These are phyloP conservation scores for Aspergillus mulundensis DNA, from an alignment of 495 filamentous ascomycete species.

Conservation along the genomic window DNA sequence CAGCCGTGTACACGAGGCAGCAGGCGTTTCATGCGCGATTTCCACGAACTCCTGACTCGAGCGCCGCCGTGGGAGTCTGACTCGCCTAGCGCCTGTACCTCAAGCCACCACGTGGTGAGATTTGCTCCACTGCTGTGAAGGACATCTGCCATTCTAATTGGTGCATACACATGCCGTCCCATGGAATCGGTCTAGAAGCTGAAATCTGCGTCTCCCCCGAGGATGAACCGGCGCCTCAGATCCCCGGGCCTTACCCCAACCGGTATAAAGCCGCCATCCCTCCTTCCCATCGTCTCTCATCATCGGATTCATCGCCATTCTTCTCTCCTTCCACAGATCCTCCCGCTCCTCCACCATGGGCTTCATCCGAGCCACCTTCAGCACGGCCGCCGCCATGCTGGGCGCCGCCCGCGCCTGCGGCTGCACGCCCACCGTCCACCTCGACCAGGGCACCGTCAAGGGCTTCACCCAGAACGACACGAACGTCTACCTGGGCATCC, in stretches of 20 bases:
- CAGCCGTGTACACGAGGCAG: not conserved
- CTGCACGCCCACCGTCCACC: constrained; percentile 3
- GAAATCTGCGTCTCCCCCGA: not conserved
- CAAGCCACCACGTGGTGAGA: not conserved
- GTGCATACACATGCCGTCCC: not conserved
- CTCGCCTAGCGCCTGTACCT: no score
- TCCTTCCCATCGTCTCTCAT: not conserved
- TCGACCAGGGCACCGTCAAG: constrained; percentile 17
- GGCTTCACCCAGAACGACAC: constrained; percentile 22
- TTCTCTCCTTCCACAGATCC: not conserved
- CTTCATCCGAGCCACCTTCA: constrained; percentile 6
- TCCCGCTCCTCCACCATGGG: constrained; percentile 9
- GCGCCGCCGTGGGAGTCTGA: no score
- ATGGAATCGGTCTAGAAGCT: not conserved
- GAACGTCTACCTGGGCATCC: constrained; percentile 27
- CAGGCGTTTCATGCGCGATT: no score
- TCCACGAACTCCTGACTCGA: no score
- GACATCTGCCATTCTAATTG: not conserved
- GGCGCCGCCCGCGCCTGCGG: not conserved
- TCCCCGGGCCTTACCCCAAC: not conserved
- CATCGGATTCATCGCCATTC: no score
- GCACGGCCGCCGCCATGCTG: constrained; percentile 12
- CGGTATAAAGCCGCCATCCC: not conserved
- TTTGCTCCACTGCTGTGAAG: not conserved
- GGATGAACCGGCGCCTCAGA: not conserved